Conservation (phyloP, 108 stramenopile genomes). For the Cylindrotheca fusiformis region DNA sequence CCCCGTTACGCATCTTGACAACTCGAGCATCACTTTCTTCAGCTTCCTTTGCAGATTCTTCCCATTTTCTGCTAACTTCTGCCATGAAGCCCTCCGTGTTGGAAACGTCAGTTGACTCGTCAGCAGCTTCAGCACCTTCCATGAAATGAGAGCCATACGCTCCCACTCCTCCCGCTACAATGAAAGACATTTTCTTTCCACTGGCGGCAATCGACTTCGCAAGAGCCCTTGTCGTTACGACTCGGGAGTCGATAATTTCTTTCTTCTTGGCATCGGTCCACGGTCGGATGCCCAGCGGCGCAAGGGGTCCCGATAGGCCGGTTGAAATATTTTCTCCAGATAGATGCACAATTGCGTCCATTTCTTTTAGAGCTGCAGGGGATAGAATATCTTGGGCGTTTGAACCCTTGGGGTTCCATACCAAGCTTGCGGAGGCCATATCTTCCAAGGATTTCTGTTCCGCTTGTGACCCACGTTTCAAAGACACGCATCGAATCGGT, state of each 20-base stretch:
- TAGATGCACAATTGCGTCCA: constrained; percentile 52
- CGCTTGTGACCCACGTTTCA: constrained; percentile 19
- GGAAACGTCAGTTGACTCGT: constrained; percentile 41
- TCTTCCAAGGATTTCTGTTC: constrained; percentile 9
- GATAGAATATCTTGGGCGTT: constrained; percentile 22
- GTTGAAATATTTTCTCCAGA: constrained; percentile 55
- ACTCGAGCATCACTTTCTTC: constrained; percentile 33
- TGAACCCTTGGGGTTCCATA: constrained; percentile 46
- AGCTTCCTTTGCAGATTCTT: constrained; percentile 31
- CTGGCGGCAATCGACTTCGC: constrained; percentile 25
- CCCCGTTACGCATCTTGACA: constrained; percentile 58
- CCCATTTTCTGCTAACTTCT: constrained; percentile 45
- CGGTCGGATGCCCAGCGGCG: constrained; percentile 47
- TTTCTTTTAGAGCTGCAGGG: constrained; percentile 18
- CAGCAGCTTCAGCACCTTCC: constrained; percentile 19
- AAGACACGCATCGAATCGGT: constrained; percentile 37
- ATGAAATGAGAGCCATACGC: constrained; percentile 49
- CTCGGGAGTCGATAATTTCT: constrained; percentile 46
- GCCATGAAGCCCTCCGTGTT: constrained; percentile 43
- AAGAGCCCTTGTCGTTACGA: constrained; percentile 34
- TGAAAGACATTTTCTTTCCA: constrained; percentile 20
- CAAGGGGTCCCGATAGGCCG: constrained; percentile 40
- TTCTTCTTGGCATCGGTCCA: constrained; percentile 53
- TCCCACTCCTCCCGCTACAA: constrained; percentile 53
- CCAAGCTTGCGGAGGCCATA: constrained; percentile 8